Conservation (phyloP, 2,329 filamentous ascomycete species). For the Teratosphaeria gauchensis region DNA sequence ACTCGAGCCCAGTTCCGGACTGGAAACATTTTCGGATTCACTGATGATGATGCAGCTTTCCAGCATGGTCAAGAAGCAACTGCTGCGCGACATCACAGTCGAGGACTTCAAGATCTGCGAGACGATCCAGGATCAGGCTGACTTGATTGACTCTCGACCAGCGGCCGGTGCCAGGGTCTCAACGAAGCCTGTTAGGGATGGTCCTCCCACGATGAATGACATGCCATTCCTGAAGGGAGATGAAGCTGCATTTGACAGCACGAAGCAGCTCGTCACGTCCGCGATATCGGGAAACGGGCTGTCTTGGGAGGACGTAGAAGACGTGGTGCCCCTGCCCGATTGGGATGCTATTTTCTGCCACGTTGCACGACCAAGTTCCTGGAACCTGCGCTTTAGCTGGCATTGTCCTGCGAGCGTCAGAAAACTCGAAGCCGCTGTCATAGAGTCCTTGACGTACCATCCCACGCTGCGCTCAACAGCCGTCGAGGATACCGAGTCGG, state of each 20-base stretch:
- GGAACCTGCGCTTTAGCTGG: conserved; percentile 25
- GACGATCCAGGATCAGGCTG: conserved; percentile 22
- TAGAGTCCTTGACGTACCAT: conserved; percentile 19
- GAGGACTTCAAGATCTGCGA: conserved; percentile 25
- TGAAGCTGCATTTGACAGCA: conserved; percentile 14
- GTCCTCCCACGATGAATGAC: conserved; percentile 20
- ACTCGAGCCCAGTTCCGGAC: conserved; percentile 12
- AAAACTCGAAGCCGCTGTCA: conserved; percentile 18
- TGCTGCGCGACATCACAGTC: conserved; percentile 22
- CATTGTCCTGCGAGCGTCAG: conserved; percentile 13
- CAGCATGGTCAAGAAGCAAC: conserved; percentile 23
- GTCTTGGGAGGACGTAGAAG: conserved; percentile 25
- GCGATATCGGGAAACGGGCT: conserved; percentile 17
- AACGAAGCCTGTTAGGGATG: conserved; percentile 14
- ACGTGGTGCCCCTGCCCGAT: conserved; percentile 24
- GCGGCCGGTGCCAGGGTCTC: conserved; percentile 5
- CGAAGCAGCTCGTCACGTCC: conserved; percentile 14
- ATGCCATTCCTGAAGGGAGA: conserved; percentile 21
- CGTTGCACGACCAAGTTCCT: conserved; percentile 19
- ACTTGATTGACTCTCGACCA: conserved; percentile 20
- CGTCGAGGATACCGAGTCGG: conserved; percentile 13
- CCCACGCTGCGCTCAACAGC: conserved; percentile 22
- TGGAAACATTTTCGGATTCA: conserved; percentile 24
- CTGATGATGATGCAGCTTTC: conserved; percentile 28
- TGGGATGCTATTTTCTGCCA: conserved; percentile 25